A percentile compares a stretch with the other conserved stretches of the same genome.
Evolutionary conservation across 257 asterid genomes (phyloP).

Genomic region (Thymus mandschuricus): DNA sequence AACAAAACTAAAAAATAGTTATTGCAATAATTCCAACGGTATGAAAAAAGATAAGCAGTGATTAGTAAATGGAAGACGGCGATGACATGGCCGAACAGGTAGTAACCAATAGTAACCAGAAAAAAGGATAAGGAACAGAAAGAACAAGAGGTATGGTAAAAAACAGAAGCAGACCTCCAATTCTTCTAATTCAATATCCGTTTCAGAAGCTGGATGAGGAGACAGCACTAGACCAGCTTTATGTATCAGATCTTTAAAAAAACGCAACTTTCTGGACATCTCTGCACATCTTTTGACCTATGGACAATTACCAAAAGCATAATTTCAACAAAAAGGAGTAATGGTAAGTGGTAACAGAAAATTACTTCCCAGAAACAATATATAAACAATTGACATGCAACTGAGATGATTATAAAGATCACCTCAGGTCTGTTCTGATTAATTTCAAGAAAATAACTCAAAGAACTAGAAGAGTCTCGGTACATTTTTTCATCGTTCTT

Average conservation of each 20-base stretch:
- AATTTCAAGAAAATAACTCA: conserved; percentile 13
- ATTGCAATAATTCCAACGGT: background rate
- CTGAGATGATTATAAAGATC: background rate
- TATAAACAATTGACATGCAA: conserved; percentile 3
- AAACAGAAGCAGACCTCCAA: conserved; percentile 65
- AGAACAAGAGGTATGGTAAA: background rate
- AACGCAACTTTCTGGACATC: conserved; percentile 86
- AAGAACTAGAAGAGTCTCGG: background rate
- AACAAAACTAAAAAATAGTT: background rate
- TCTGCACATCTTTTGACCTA: conserved; percentile 96
- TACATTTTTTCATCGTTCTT: background rate
- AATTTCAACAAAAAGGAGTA: conserved; percentile 21
- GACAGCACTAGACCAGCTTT: conserved; percentile 81
- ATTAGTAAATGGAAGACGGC: background rate
- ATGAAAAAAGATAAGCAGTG: background rate
- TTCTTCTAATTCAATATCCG: conserved; percentile 91
- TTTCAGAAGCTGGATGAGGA: conserved; percentile 73
- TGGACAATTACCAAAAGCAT: conserved; percentile 18
- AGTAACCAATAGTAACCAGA: conserved; percentile 2
- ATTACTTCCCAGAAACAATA: conserved; percentile 23
- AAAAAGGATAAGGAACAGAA: background rate
- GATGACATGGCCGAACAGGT: background rate
- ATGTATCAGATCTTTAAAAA: conserved; percentile 85
- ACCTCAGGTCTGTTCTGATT: conserved; percentile 11
- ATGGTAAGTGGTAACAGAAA: conserved; percentile 26